A percentile compares a stretch with the other conserved stretches of the same genome.
Evolutionary conservation across 805 yeast species (phyloP).

Genomic region (Starmerella bombicola): DNA sequence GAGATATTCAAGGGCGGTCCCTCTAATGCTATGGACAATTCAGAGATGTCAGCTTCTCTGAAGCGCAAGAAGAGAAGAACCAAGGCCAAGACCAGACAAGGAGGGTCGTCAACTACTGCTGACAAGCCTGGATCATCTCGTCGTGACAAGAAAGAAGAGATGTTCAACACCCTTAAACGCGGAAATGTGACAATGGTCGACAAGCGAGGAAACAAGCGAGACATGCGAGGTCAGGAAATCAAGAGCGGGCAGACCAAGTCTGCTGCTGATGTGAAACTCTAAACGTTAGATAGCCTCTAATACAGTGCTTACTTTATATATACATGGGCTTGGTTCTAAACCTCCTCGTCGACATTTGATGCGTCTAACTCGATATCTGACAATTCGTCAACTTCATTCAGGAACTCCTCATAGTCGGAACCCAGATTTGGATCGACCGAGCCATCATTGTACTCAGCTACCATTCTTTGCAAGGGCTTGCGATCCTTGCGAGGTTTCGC

Average conservation of each 20-base stretch:
- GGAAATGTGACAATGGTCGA: slow-evolving; percentile 71
- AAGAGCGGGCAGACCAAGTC: slow-evolving; percentile 30
- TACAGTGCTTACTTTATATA: neutral
- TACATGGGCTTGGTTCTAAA: no score
- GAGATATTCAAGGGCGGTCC: slow-evolving; percentile 52
- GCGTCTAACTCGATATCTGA: slow-evolving; percentile 9
- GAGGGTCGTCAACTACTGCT: slow-evolving; percentile 27
- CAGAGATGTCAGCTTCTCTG: slow-evolving; percentile 20
- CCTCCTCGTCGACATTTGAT: no score
- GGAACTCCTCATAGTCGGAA: slow-evolving; percentile 64
- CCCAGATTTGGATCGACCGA: slow-evolving; percentile 39
- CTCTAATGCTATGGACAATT: slow-evolving; percentile 16
- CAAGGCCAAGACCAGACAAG: slow-evolving; percentile 36
- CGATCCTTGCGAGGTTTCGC: slow-evolving; percentile 42
- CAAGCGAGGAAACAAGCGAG: slow-evolving; percentile 61
- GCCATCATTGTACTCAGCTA: slow-evolving; percentile 83
- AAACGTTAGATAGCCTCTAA: neutral
- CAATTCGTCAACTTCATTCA: slow-evolving; percentile 75
- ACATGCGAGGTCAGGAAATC: slow-evolving; percentile 54
- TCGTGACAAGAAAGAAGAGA: slow-evolving; percentile 32
- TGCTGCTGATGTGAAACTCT: slow-evolving; percentile 27
- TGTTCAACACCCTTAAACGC: slow-evolving; percentile 60
- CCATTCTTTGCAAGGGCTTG: slow-evolving; percentile 96
- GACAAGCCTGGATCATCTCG: slow-evolving; percentile 21
- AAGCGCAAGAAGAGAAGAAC: slow-evolving; percentile 66